A percentile compares a stretch with the other conserved stretches of the same genome.
These are phyloP conservation scores for Rubus parviflorus DNA, from an alignment of 306 rosid genomes.

Conservation along the genomic window DNA sequence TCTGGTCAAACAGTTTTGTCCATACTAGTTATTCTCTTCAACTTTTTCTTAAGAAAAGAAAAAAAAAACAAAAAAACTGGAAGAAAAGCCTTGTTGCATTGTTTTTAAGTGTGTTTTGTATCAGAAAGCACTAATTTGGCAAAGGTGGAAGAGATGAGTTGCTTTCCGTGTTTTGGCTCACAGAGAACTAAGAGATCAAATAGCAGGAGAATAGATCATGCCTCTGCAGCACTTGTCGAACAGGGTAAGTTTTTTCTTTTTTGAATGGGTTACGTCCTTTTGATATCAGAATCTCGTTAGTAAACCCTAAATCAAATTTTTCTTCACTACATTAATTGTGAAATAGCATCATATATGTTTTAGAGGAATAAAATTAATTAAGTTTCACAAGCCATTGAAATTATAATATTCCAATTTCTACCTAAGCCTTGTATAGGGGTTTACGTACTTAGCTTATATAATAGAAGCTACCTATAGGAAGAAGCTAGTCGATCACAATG, in stretches of 20 bases:
- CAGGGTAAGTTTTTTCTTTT: conserved; percentile 33
- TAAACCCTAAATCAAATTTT: neutral
- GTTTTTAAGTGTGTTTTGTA: neutral
- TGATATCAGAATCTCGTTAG: neutral
- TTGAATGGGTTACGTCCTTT: neutral
- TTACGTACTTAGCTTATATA: neutral
- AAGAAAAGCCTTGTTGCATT: neutral
- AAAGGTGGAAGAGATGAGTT: conserved; percentile 46
- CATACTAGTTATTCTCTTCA: neutral
- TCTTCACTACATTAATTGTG: neutral
- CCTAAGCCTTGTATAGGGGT: too few species aligned
- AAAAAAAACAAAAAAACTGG: neutral
- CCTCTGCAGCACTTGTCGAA: neutral
- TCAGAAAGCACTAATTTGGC: neutral
- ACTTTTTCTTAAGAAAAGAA: too few species aligned
- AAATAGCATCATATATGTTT: neutral
- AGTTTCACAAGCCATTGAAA: neutral
- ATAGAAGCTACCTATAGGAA: neutral
- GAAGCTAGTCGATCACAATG: neutral
- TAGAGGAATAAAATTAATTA: neutral
- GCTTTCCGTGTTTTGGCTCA: conserved; percentile 77
- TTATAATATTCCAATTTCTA: neutral
- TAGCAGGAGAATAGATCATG: conserved; percentile 39
- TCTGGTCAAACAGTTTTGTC: neutral
- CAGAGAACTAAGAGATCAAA: conserved; percentile 51